Percentiles rank a stretch among this genome's conserved stretches.
phyloP scores from a whole-genome alignment of 78 protist genomes.

The Anaeramoeba flamelloides region DNA sequence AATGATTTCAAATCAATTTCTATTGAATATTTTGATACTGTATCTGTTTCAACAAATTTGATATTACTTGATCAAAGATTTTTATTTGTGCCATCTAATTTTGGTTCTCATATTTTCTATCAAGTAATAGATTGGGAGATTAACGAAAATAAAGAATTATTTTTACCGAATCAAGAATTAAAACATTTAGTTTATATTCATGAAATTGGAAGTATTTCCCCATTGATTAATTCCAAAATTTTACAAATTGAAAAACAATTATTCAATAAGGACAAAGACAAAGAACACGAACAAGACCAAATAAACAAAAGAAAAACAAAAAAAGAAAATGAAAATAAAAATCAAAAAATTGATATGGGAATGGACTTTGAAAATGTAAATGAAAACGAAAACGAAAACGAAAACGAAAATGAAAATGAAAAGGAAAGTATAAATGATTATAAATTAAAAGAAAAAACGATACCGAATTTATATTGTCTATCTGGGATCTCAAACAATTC shows the following conservation, averaged over 20 bases:
- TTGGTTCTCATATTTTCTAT: slow-evolving; percentile 57
- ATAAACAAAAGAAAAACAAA: too few species aligned
- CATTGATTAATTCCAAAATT: neutral
- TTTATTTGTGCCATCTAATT: slow-evolving; percentile 79
- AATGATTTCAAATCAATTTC: slow-evolving; percentile 23
- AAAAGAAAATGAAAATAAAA: too few species aligned
- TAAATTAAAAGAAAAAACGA: neutral
- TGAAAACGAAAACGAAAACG: too few species aligned
- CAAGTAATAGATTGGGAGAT: neutral
- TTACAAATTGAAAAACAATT: too few species aligned
- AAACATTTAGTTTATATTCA: neutral
- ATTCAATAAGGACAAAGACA: too few species aligned
- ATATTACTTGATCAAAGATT: slow-evolving; percentile 45
- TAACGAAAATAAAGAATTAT: neutral
- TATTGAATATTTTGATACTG: slow-evolving; percentile 65
- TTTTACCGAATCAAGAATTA: neutral
- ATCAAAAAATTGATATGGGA: too few species aligned
- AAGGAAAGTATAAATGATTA: too few species aligned
- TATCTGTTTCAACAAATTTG: slow-evolving; percentile 50
- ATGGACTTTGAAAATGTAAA: too few species aligned
- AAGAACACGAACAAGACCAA: too few species aligned
- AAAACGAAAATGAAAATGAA: too few species aligned
- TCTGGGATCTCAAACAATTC: slow-evolving; percentile 15
- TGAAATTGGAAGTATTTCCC: neutral
- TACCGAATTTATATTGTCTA: neutral